These are phyloP conservation scores for Melastoma candidum DNA, from an alignment of 441 rosid species.

Conservation along the genomic window DNA sequence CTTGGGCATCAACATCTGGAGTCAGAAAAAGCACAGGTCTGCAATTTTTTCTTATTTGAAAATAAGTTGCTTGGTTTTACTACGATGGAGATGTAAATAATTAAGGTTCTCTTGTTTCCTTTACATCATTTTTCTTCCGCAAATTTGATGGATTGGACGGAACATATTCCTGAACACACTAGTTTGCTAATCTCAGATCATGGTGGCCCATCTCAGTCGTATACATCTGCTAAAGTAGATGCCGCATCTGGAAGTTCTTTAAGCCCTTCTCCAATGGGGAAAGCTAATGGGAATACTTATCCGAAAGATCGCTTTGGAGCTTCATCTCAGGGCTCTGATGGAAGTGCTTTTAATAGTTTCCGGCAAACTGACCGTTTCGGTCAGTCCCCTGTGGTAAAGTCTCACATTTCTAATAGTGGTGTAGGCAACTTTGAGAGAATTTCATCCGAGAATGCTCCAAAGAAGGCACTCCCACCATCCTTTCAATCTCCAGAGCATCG, in stretches of 20 bases:
- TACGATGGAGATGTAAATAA: not conserved
- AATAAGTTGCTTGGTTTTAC: too few relatives aligned
- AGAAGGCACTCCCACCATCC: conserved; percentile 60
- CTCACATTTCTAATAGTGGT: conserved; percentile 39
- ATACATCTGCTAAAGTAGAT: conserved; percentile 17
- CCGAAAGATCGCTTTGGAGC: conserved; percentile 18
- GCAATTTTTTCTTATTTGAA: conserved; percentile 8
- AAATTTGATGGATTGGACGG: not conserved
- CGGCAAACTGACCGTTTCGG: conserved; percentile 29
- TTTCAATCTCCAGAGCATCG: conserved; percentile 22
- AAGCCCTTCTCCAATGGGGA: conserved; percentile 14
- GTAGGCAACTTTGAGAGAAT: conserved; percentile 40
- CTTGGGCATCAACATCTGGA: conserved; percentile 28
- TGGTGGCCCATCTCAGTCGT: conserved; percentile 21
- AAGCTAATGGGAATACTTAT: conserved; percentile 17
- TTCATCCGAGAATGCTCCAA: conserved; percentile 58
- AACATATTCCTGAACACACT: not conserved
- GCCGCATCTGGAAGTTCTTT: conserved; percentile 35
- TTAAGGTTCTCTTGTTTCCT: conserved; percentile 10
- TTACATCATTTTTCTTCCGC: conserved; percentile 4
- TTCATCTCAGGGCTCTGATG: conserved; percentile 13
- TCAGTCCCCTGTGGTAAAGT: conserved; percentile 31
- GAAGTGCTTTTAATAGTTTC: conserved; percentile 26
- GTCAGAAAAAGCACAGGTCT: conserved; percentile 19
- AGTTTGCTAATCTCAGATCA: conserved; percentile 21